Conservation (phyloP, 371 early-diverging fungal genomes). For the Mortierella sp. region DNA sequence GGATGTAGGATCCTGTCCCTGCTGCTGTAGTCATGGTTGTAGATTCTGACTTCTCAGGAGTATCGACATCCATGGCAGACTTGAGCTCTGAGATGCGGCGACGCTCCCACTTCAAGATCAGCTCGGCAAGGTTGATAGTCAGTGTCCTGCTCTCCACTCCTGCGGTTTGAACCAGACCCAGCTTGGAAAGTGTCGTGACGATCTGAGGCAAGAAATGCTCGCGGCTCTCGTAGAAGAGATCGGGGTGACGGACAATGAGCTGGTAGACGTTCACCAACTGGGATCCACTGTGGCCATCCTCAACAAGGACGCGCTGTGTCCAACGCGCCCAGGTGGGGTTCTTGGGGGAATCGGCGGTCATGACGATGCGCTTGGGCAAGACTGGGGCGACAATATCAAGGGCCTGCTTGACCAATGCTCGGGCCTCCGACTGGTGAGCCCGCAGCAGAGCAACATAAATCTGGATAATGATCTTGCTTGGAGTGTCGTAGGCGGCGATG, state of each 20-base stretch:
- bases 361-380: slow-evolving; percentile 83
- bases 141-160: slow-evolving; percentile 90
- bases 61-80: slow-evolving; percentile 51
- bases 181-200: slow-evolving; percentile 85
- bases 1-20: slow-evolving; percentile 59
- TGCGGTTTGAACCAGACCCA: slow-evolving; percentile 88
- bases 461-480: slow-evolving; percentile 92
- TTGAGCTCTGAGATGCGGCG: slow-evolving; percentile 63
- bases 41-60: slow-evolving; percentile 31
- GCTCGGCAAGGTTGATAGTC: slow-evolving; percentile 91
- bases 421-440: slow-evolving; percentile 89
- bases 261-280: slow-evolving; percentile 94
- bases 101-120: slow-evolving; percentile 92
- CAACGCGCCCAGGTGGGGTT: slow-evolving; percentile 92
- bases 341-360: slow-evolving; percentile 59
- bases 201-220: slow-evolving; percentile 93
- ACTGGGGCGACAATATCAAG: slow-evolving; percentile 94
- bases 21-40: slow-evolving; percentile 5
- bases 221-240: slow-evolving; percentile 90
- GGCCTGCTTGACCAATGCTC: slow-evolving; percentile 91
- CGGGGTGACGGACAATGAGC: slow-evolving; percentile 89
- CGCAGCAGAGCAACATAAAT: slow-evolving; percentile 91
- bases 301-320: slow-evolving; percentile 90
- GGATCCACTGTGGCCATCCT: slow-evolving; percentile 91
- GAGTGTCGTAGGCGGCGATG: slow-evolving; percentile 93